Evolutionary conservation across 306 rosid species (phyloP).

Genomic region (Adenanthera pavonina): DNA sequence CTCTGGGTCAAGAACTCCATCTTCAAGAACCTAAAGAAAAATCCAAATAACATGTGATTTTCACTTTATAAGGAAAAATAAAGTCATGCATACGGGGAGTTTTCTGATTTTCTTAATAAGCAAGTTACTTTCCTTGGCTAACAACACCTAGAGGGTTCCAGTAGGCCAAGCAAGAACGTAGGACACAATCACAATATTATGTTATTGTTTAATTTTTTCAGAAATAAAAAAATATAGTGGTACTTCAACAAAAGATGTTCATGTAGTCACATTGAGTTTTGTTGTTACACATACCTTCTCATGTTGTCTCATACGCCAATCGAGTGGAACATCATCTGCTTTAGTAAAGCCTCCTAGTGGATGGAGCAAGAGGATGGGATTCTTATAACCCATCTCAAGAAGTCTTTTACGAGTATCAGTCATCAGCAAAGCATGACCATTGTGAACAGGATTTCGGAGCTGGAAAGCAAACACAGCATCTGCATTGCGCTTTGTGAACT

Average conservation of each 20-base stretch:
- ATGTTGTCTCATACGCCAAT: slow-evolving; percentile 97
- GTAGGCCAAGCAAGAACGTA: background rate
- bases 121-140: background rate
- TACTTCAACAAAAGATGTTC: background rate
- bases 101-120: background rate
- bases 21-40: slow-evolving; percentile 85
- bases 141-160: background rate
- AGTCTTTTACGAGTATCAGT: slow-evolving; percentile 94
- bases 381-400: slow-evolving; percentile 88
- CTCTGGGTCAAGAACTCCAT: slow-evolving; percentile 98
- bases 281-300: slow-evolving; percentile 67
- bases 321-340: slow-evolving; percentile 97
- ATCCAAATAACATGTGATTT: slow-evolving; percentile 4
- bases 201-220: background rate
- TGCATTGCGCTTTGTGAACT: slow-evolving; percentile 82
- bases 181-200: background rate
- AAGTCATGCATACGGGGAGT: background rate
- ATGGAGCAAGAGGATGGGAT: slow-evolving; percentile 94
- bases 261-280: background rate
- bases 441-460: slow-evolving; percentile 95
- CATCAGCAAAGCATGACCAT: slow-evolving; percentile 89
- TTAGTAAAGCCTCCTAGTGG: slow-evolving; percentile 96
- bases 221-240: background rate
- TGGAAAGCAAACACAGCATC: slow-evolving; percentile 98
- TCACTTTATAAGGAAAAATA: slow-evolving; percentile 5